Evolutionary conservation across 768 basidiomycete genomes (phyloP).

Genomic region (Dacryopinax spathularia): DNA sequence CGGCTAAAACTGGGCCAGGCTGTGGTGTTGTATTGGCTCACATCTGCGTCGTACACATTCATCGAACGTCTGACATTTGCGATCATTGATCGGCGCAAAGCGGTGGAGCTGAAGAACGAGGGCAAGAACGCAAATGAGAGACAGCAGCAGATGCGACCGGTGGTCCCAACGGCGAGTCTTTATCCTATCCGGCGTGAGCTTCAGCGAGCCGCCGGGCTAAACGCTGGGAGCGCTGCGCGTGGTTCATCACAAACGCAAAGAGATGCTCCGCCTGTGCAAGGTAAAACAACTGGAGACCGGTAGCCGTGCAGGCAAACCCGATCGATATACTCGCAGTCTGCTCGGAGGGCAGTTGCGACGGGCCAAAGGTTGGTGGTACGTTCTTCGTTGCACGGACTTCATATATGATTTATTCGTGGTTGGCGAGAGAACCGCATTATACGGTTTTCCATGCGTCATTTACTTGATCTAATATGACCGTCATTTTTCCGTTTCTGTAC

Average conservation of each 20-base stretch:
- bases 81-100: neutral
- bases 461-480: slow-evolving; percentile 2
- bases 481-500: neutral
- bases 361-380: neutral
- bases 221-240: no score
- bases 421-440: no score
- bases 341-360: no score
- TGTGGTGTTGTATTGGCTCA: neutral
- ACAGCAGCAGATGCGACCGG: neutral
- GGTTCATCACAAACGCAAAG: no score
- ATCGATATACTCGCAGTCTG: no score
- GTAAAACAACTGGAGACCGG: no score
- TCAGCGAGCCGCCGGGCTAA: no score
- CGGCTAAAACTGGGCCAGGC: neutral
- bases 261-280: no score
- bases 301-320: no score
- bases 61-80: neutral
- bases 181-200: no score
- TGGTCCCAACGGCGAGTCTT: neutral
- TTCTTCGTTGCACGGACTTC: neutral
- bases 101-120: neutral
- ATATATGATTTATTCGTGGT: neutral
- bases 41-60: neutral
- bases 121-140: neutral
- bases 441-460: neutral